Evolutionary conservation across 139 green algal species (phyloP), one percentile per base, ranked within the genome.

Genomic region (Auxenochlorella pyrenoidosa): DNA sequence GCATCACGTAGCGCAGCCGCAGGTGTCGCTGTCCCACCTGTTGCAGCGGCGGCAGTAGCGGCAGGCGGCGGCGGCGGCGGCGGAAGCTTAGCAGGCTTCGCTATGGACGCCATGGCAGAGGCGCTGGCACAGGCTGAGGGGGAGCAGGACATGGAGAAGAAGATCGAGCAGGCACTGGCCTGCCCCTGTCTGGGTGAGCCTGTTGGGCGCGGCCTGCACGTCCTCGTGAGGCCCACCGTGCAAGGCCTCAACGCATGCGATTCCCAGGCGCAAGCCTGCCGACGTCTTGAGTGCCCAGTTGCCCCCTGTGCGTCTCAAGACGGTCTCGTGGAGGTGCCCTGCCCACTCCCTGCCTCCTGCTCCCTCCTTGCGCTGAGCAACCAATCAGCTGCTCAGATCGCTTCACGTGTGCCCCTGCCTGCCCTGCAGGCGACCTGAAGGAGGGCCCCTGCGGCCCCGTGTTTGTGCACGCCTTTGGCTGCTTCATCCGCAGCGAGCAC

Each of bases 131-230:
- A 82, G 41, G 60, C 68, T 6, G 79, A 78, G 44, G 84, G 82
- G 28, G 88, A 88, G 70, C 41, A 86, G 65, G 84, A 91, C 77
- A 28, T 91, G 60, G 88, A 91, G 59, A 89, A 91, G 60, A 83
- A 91, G 38, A 86, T 92, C 38, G 85, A 92, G 28, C 66, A 75
- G 32, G 89, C 89, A 0, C 43, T 92, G 63, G 70, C 77, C 22
- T 92, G 89, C 41, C 89, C 89, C 68, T 92, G 89, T 51, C 72
- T 92, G 5, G 89, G 88, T 91, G 32, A 81, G 51, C 36, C 32
- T 10, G 10, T 38, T n/a, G n/a, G 3, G 28, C 63, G 2, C 24
- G 63, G 63, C 63, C 22, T n/a, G n/a, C n/a, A n/a, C n/a, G n/a
- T n/a, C n/a, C n/a, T n/a, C n/a, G n/a, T n/a, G n/a, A 12, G 24